These are phyloP conservation scores for Xenosphaeropsis pyriputrescens DNA, from an alignment of 2,329 filamentous ascomycete genomes.

Conservation along the genomic window DNA sequence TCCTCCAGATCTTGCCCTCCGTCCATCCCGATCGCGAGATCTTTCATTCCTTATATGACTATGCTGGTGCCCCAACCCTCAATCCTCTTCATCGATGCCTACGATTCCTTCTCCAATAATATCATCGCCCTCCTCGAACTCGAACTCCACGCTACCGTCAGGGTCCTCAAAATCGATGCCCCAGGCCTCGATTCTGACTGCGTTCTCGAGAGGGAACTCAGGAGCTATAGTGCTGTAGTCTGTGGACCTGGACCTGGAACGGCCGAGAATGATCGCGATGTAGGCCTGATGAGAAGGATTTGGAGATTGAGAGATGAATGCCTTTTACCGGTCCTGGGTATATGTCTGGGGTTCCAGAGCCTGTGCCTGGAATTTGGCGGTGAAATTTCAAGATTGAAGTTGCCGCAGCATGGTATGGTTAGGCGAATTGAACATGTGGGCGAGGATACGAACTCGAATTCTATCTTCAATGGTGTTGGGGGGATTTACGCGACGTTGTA, in stretches of 20 bases:
- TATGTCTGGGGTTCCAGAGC: slow-evolving; percentile 60
- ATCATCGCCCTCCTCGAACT: slow-evolving; percentile 71
- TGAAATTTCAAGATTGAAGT: slow-evolving; percentile 33
- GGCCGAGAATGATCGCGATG: slow-evolving; percentile 55
- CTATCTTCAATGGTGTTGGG: slow-evolving; percentile 31
- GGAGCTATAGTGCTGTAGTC: slow-evolving; percentile 67
- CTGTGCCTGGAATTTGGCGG: slow-evolving; percentile 44
- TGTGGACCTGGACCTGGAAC: slow-evolving; percentile 84
- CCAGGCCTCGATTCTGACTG: slow-evolving; percentile 28
- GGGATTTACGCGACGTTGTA: slow-evolving; percentile 22
- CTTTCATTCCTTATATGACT: slow-evolving; percentile 4
- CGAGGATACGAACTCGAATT: slow-evolving; percentile 13
- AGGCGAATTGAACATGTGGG: slow-evolving; percentile 26
- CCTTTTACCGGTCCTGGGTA: slow-evolving; percentile 63
- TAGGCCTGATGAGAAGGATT: slow-evolving; percentile 66
- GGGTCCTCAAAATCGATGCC: slow-evolving; percentile 59
- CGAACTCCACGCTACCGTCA: slow-evolving; percentile 51
- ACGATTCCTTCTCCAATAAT: slow-evolving; percentile 95
- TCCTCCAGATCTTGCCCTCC: neutral
- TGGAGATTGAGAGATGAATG: slow-evolving; percentile 49
- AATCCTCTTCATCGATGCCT: slow-evolving; percentile 86
- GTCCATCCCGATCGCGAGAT: neutral
- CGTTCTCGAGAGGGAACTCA: slow-evolving; percentile 33
- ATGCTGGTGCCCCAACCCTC: slow-evolving; percentile 15
- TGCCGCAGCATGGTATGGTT: slow-evolving; percentile 48